These are phyloP conservation scores for Podospora pseudoanserina DNA, from an alignment of 495 filamentous ascomycete genomes.

Conservation along the genomic window DNA sequence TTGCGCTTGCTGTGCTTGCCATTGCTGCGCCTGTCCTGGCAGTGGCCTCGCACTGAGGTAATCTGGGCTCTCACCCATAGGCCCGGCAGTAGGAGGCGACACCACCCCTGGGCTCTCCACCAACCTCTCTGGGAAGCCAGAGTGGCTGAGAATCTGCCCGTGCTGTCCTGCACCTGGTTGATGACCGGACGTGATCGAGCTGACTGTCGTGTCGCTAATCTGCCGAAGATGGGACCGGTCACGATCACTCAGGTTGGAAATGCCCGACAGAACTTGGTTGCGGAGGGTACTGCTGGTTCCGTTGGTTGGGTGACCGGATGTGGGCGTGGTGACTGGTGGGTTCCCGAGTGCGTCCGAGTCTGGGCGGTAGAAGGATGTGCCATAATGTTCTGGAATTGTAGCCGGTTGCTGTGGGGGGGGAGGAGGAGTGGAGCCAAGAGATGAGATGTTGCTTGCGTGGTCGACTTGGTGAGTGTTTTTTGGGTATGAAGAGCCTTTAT, in stretches of 20 bases:
- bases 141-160: slow-evolving; percentile 7
- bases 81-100: slow-evolving; percentile 12
- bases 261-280: slow-evolving; percentile 34
- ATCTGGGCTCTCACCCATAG: slow-evolving; percentile 7
- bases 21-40: slow-evolving; percentile 1
- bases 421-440: slow-evolving; percentile 12
- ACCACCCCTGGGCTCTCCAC: slow-evolving; percentile 12
- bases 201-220: slow-evolving; percentile 44
- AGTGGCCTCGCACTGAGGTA: slow-evolving; percentile 15
- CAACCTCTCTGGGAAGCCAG: background rate
- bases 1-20: slow-evolving; percentile 4
- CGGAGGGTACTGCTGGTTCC: slow-evolving; percentile 8
- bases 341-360: slow-evolving; percentile 34
- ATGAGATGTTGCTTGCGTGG: slow-evolving; percentile 23
- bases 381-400: slow-evolving; percentile 3
- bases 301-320: background rate
- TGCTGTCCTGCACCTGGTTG: background rate
- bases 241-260: slow-evolving; percentile 43
- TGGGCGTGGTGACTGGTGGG: background rate
- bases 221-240: slow-evolving; percentile 45
- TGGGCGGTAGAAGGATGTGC: slow-evolving; percentile 21
- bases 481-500: slow-evolving; percentile 20
- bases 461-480: slow-evolving; percentile 27
- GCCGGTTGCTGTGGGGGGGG: slow-evolving; percentile 9
- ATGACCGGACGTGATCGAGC: slow-evolving; percentile 27